phyloP scores from a whole-genome alignment of 331 rosid species.

The Pyrus hybrid region DNA sequence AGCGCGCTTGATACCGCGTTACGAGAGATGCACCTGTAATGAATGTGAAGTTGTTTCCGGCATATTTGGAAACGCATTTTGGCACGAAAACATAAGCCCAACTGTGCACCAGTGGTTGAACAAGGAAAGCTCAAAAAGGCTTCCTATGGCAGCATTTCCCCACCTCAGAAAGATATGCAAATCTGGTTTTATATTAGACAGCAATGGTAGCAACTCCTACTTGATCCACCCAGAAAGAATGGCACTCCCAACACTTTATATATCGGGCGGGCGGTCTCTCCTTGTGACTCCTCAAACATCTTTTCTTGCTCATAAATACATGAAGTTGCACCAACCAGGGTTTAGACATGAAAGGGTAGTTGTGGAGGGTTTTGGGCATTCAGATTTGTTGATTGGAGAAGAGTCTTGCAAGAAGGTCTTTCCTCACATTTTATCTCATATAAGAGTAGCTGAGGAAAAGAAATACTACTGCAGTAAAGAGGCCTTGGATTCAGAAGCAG shows the following conservation, averaged over 20 bases:
- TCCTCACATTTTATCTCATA: slow-evolving; percentile 24
- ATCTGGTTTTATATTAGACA: slow-evolving; percentile 19
- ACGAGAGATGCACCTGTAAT: slow-evolving; percentile 24
- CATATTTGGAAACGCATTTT: slow-evolving; percentile 20
- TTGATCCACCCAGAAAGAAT: slow-evolving; percentile 29
- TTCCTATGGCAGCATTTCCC: slow-evolving; percentile 35
- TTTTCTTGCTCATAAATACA: slow-evolving; percentile 20
- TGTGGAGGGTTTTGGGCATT: slow-evolving; percentile 32
- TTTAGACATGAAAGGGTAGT: slow-evolving; percentile 27
- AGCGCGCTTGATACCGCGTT: slow-evolving; percentile 14
- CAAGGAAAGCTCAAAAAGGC: slow-evolving; percentile 17
- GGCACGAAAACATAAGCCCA: slow-evolving; percentile 25
- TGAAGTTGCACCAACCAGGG: slow-evolving; percentile 29
- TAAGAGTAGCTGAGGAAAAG: slow-evolving; percentile 6
- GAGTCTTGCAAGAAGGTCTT: slow-evolving; percentile 25
- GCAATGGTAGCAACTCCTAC: slow-evolving; percentile 16
- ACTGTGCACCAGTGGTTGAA: slow-evolving; percentile 25
- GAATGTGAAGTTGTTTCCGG: slow-evolving; percentile 28
- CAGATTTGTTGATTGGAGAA: slow-evolving; percentile 26
- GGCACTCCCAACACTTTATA: slow-evolving; percentile 21
- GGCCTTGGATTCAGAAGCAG: slow-evolving; percentile 15
- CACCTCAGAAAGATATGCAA: slow-evolving; percentile 27
- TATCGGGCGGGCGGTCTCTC: slow-evolving; percentile 20
- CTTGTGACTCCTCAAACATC: slow-evolving; percentile 23
- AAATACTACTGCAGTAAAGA: background rate